Conservation (phyloP, 805 yeast species). For the Zygoascus biomembranicola region DNA sequence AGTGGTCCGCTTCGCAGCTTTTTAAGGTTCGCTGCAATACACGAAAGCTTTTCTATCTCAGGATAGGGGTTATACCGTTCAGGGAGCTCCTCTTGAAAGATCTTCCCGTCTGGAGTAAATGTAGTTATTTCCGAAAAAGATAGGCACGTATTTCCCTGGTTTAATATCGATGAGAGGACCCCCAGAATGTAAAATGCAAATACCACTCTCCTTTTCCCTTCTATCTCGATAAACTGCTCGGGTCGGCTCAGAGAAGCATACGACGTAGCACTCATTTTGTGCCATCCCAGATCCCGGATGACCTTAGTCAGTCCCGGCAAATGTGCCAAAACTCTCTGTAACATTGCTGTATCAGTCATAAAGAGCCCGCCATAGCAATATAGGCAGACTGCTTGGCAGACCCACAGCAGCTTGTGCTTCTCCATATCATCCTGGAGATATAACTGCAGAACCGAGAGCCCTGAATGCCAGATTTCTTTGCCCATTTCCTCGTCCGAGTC, state of each 20-base stretch:
- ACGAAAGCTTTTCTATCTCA: not conserved
- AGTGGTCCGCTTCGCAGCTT: not conserved
- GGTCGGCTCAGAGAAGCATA: not conserved
- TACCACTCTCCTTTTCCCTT: not conserved
- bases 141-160: not conserved
- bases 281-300: not conserved
- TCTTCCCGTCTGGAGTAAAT: no score
- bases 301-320: not conserved
- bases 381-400: not conserved
- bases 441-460: not conserved
- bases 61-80: not conserved
- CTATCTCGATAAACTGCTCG: not conserved
- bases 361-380: not conserved
- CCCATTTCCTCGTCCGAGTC: not conserved
- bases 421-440: not conserved
- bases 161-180: not conserved
- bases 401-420: not conserved
- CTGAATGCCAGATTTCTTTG: not conserved
- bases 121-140: not conserved
- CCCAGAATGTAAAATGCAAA: not conserved
- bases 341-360: not conserved
- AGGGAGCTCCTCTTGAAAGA: not conserved
- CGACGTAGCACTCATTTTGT: not conserved
- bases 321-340: not conserved
- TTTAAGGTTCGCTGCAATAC: not conserved